Evolutionary conservation across 768 basidiomycete species (phyloP), one percentile per base, ranked within the genome.

Genomic region (Jaapia argillacea): DNA sequence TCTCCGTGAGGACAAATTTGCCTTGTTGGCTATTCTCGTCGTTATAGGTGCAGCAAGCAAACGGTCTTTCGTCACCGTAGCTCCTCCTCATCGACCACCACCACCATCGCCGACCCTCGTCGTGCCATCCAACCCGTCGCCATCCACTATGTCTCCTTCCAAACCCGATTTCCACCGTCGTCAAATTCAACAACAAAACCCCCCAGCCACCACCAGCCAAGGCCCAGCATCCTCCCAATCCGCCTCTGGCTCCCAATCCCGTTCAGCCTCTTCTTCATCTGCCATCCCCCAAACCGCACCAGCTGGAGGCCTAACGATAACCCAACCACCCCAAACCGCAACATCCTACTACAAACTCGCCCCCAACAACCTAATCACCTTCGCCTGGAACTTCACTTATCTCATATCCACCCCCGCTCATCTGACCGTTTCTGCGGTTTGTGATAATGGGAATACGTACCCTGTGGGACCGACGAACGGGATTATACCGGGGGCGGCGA

Each of bases 321-420:
- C 86, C 35, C 75, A 86, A 56, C 92, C 92, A 1, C 85, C 87
- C 0, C 74, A 80, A 50, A 84, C 85, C 6, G 74, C 79, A 25
- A 81, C 84, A 2, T 86, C 88, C 20, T 94, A 78, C 68, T 94
- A 79, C 70, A 91, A 92, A 72, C 85, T 96, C 56, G 85, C 88
- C 0, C 65, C 67, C 1, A 69, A 67, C 40, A 72, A 87, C 50
- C 64, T 68, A 47, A 77, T 96, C 56, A 94, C 90, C 18, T 88
- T 96, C 59, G 92, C 73, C 7, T 96, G 91, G 93, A 90, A 89
- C 62, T 74, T 90, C 54, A 88, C 87, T 13, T 70, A 70, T 45
- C 66, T 97, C 33, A 64, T 83, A 50, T 74, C 68, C 33, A 79
- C 74, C 0, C 91, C 91, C 0, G 75, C 78, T 3, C 69, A 70